Evolutionary conservation across 352 stramenopile species (phyloP).

Genomic region (Phytophthora citricola): DNA sequence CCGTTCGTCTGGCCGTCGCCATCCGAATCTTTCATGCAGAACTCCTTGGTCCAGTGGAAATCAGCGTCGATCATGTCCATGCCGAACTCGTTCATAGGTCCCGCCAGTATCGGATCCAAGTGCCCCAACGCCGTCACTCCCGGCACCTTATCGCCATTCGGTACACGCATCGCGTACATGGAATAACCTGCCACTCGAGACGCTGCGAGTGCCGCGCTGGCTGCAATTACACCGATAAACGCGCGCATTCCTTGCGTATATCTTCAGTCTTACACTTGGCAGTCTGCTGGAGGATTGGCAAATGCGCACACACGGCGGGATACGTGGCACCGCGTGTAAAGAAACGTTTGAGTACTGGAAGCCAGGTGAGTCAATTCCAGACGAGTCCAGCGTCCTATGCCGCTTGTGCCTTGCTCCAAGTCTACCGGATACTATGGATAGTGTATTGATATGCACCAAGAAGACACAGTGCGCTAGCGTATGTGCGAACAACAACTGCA

Average conservation of each 20-base stretch:
- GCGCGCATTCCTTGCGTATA: conserved; percentile 8
- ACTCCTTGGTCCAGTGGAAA: conserved; percentile 33
- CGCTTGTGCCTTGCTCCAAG: conserved; percentile 2
- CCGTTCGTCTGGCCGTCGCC: conserved; percentile 41
- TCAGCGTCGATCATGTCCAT: conserved; percentile 37
- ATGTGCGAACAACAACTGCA: conserved; percentile 9
- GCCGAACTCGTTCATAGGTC: conserved; percentile 40
- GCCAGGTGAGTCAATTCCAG: conserved; percentile 3
- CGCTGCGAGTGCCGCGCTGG: background rate
- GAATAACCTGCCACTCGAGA: conserved; percentile 12
- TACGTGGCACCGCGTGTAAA: conserved; percentile 22
- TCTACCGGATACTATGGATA: background rate
- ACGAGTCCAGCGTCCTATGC: conserved; percentile 5
- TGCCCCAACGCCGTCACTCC: conserved; percentile 40
- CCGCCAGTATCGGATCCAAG: conserved; percentile 20
- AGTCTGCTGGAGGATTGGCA: conserved; percentile 7
- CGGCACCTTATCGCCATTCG: conserved; percentile 44
- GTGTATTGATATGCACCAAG: conserved; percentile 12
- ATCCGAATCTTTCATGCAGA: conserved; percentile 43
- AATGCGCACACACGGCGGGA: conserved; percentile 6
- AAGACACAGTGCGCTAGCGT: conserved; percentile 1
- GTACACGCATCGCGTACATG: conserved; percentile 35
- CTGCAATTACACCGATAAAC: background rate
- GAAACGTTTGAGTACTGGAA: conserved; percentile 10
- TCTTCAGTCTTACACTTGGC: background rate